phyloP scores from a whole-genome alignment of 2,329 filamentous ascomycete genomes.

The Golovinomyces cichoracearum region DNA sequence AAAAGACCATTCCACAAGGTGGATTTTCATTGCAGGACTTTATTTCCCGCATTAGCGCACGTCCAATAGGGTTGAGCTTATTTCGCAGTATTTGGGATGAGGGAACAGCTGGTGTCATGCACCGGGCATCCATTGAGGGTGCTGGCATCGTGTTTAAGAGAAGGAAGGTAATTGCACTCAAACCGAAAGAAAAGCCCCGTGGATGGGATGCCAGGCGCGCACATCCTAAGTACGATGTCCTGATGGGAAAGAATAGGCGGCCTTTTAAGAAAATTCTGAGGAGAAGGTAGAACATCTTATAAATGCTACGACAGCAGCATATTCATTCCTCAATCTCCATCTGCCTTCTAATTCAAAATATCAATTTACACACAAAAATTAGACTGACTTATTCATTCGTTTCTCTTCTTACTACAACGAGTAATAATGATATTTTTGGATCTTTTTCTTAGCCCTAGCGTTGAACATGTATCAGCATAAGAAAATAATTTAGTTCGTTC shows the following conservation, averaged over 20 bases:
- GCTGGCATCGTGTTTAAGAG: slow-evolving; percentile 65
- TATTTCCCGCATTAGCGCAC: slow-evolving; percentile 39
- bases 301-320: too few relatives aligned
- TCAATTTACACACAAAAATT: too few relatives aligned
- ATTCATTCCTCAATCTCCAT: too few relatives aligned
- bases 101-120: slow-evolving; percentile 66
- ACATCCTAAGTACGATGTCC: slow-evolving; percentile 35
- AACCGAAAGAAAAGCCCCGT: slow-evolving; percentile 31
- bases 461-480: too few relatives aligned
- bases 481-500: too few relatives aligned
- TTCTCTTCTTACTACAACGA: too few relatives aligned
- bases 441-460: too few relatives aligned
- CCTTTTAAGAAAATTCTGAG: background rate
- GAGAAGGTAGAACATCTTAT: too few relatives aligned
- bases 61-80: slow-evolving; percentile 56
- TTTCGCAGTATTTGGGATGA: slow-evolving; percentile 86
- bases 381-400: too few relatives aligned
- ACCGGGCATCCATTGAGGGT: slow-evolving; percentile 45
- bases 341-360: too few relatives aligned
- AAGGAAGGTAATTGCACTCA: slow-evolving; percentile 44
- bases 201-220: slow-evolving; percentile 42
- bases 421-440: too few relatives aligned
- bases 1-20: slow-evolving; percentile 30
- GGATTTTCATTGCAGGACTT: slow-evolving; percentile 53
- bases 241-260: slow-evolving; percentile 14